Conservation (phyloP, 768 basidiomycete genomes). For the Mycena rebaudengoi region DNA sequence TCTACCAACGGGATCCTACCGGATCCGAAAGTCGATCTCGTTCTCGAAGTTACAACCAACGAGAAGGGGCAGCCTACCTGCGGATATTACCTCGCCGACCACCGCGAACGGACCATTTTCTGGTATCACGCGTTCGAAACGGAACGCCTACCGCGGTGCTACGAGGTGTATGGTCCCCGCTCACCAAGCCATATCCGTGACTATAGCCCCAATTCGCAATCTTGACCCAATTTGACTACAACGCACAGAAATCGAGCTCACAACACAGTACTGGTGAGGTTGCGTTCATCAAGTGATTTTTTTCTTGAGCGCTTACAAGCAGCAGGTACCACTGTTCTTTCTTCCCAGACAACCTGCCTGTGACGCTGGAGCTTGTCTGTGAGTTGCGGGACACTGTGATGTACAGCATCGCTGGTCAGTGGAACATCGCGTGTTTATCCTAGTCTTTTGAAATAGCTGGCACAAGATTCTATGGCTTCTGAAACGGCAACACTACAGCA, state of each 20-base stretch:
- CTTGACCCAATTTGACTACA: neutral
- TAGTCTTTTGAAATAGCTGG: neutral
- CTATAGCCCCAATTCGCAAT: neutral
- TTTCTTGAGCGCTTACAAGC: neutral
- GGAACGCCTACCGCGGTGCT: neutral
- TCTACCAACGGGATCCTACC: neutral
- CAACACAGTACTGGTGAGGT: slow-evolving; percentile 14
- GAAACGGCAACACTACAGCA: neutral
- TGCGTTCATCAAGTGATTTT: neutral
- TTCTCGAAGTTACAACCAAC: neutral
- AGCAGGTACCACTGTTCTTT: neutral
- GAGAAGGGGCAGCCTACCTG: neutral
- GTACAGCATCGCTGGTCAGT: neutral
- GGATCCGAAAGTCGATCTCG: slow-evolving; percentile 3
- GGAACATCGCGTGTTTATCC: neutral
- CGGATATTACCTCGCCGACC: slow-evolving; percentile 11
- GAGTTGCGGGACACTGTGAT: neutral
- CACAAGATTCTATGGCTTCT: neutral
- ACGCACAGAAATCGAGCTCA: slow-evolving; percentile 7
- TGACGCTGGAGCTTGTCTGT: neutral
- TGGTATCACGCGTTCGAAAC: slow-evolving; percentile 7
- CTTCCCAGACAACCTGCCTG: neutral
- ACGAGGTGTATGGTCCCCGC: neutral
- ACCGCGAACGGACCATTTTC: slow-evolving; percentile 2
- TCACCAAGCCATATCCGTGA: slow-evolving; percentile 3